A percentile compares a stretch with the other conserved stretches of the same genome.
Evolutionary conservation across 129 eudicot species (phyloP).

Genomic region (Chrysanthemum makinoi): DNA sequence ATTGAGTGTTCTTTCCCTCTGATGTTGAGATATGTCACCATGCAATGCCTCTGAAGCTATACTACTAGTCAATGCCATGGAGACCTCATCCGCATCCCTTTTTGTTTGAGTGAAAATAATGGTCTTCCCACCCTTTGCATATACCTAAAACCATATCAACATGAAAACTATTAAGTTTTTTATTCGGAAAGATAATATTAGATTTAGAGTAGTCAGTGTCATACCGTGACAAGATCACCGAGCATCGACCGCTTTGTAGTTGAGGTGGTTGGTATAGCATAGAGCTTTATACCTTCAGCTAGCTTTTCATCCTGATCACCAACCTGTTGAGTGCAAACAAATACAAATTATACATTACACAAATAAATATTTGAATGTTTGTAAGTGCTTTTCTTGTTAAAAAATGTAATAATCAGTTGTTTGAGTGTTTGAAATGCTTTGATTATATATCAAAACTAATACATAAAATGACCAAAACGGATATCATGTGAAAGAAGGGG

Average conservation of each 20-base stretch:
- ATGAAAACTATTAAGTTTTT: not conserved
- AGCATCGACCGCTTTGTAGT: slow-evolving; percentile 79
- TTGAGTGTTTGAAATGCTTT: no score
- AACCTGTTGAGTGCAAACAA: slow-evolving; percentile 41
- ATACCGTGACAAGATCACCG: slow-evolving; percentile 82
- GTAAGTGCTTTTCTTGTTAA: no score
- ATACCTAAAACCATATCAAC: slow-evolving; percentile 51
- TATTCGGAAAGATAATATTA: not conserved
- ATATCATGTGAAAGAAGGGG: no score
- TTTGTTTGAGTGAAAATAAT: slow-evolving; percentile 92
- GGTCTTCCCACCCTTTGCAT: slow-evolving; percentile 96
- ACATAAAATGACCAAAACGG: no score
- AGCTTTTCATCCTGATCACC: slow-evolving; percentile 90
- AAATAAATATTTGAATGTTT: not conserved
- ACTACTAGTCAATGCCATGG: slow-evolving; percentile 69
- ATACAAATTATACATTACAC: slow-evolving; percentile 10
- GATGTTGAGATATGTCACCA: slow-evolving; percentile 98
- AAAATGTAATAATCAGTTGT: no score
- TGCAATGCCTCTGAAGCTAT: slow-evolving; percentile 93
- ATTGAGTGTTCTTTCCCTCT: slow-evolving; percentile 82
- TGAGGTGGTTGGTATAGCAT: slow-evolving; percentile 67
- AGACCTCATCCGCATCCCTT: slow-evolving; percentile 97
- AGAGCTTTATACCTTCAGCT: slow-evolving; percentile 92
- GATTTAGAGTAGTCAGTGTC: not conserved
- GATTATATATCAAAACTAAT: no score